Base-by-base conservation (phyloP, 176 grass and related monocot genomes). In the Tillandsia fasciculata region DNA sequence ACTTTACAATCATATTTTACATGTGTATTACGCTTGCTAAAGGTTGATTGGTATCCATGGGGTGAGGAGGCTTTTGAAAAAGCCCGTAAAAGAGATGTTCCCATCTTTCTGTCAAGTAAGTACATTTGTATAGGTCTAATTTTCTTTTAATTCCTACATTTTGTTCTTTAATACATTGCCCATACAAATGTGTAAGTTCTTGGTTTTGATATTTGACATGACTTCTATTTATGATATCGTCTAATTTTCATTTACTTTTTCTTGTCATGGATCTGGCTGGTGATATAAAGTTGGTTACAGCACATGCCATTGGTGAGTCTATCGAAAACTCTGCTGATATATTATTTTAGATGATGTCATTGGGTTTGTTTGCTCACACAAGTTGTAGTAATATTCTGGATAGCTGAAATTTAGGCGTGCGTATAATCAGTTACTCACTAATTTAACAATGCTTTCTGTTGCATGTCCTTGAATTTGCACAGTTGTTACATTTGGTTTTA, bases 1-100 rank as follows among this genome's bases (percentile, higher is more conserved):
- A 7, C 12, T 66, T 66, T 28, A 9, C 23, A 8, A 12, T 27
- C 2, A 66, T 66, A 42, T 49, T n/a, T 49, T 50, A 28, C 29
- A 27, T 11, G 11, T 51, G 12, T 59, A 10, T 58, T 85, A 54
- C 73, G 17, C 51, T 82, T 69, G 15, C 10, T 64, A 53, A 85
- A 96, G 93, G 93, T 96, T 57, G 78, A 96, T 47, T 96, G 93
- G 93, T 92, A 92, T 54, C 93, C 93, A n/a, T 96, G 93, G 88
- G 93, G 93, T 23, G 83, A 92, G 0, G 93, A 96, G 72, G 93
- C 93, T 49, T 96, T 96, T 73, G 76, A 96, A 70, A 83, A 88
- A 70, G 89, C 93, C 83, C 86, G 93, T 57, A 81, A 70, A 52
- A 81, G 76, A 83, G 77, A 81, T 50, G 76, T 92, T 53, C 93